Base-by-base conservation (phyloP, 2,329 filamentous ascomycete species). In the Cercospora sojina region DNA sequence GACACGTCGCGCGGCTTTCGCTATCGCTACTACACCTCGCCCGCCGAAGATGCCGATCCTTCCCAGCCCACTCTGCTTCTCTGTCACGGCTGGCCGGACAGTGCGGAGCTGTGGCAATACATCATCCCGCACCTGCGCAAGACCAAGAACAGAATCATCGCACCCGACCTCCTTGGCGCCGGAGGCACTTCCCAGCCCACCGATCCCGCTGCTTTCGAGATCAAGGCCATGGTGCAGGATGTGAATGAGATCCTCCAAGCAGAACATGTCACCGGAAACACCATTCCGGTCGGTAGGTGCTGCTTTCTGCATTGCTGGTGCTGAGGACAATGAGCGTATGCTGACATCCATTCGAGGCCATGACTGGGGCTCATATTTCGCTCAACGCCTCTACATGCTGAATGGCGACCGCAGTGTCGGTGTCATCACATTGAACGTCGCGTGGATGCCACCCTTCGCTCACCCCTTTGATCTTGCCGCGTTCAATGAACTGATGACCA, bases 11-110 rank as follows among this genome's bases (percentile, higher is more conserved):
- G 72, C 6, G 70, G 68, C 61, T 56, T 79, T 66, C 78, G 73
- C 16, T 83, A 83, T 72, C 77, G 76, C 12, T 83, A 82, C 73
- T 82, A 82, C 13, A 71, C 76, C 20, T 71, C 73, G 29, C 58
- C 43, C 66, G 72, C 59, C 70, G 73, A 64, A 3, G n/a, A 66
- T 29, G 64, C 70, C 35, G 59, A 70, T 23, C 74, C 77, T 3
- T 77, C 79, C 1, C 72, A 82, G 47, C 71, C 71, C 2, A 58
- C 62, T 38, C 66, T 83, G 12, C 77, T 84, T 18, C 68, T 74
- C 55, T 70, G 81, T 18, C 84, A 86, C 74, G 84, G 84, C 65
- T 86, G 80, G 70, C 84, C 84, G 5, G 82, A 84, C 68, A 74
- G 77, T 43, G 80, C 82, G 0, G 74, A 75, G 2, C 74, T 84